These are phyloP conservation scores for Carpinus viminea DNA, from an alignment of 306 rosid genomes.

Conservation along the genomic window DNA sequence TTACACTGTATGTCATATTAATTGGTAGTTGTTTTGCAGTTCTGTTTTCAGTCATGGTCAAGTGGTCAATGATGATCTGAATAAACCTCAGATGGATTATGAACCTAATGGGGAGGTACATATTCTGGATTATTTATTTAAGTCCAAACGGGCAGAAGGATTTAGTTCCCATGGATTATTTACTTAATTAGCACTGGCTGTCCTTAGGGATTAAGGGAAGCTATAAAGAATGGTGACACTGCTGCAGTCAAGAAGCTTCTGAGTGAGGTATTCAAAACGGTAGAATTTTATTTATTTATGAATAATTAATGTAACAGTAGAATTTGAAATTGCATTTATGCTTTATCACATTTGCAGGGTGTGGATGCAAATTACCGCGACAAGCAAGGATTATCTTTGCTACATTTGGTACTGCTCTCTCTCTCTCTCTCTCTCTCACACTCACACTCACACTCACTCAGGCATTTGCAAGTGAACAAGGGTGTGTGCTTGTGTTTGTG, in stretches of 20 bases:
- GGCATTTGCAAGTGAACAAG: background rate
- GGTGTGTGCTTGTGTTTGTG: background rate
- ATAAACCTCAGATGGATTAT: slow-evolving; percentile 51
- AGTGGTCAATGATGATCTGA: slow-evolving; percentile 37
- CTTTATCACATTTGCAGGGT: slow-evolving; percentile 68
- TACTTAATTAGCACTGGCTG: slow-evolving; percentile 24
- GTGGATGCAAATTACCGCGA: slow-evolving; percentile 92
- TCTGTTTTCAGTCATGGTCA: slow-evolving; percentile 63
- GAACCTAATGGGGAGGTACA: slow-evolving; percentile 89
- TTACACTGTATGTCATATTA: slow-evolving; percentile 6
- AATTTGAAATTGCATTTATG: slow-evolving; percentile 27
- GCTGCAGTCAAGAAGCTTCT: slow-evolving; percentile 88
- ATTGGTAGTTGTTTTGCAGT: slow-evolving; percentile 44
- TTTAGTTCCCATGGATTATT: slow-evolving; percentile 24
- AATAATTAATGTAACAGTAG: background rate
- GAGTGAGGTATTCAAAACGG: slow-evolving; percentile 51
- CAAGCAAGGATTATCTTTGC: slow-evolving; percentile 84
- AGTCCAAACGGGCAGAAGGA: slow-evolving; percentile 16
- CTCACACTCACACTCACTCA: background rate
- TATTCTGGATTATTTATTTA: slow-evolving; percentile 15
- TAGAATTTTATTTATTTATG: too few species aligned
- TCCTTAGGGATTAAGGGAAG: slow-evolving; percentile 88
- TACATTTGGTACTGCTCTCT: slow-evolving; percentile 76
- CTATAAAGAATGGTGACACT: slow-evolving; percentile 84
- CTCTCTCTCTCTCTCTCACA: slow-evolving; percentile 3